Conservation (phyloP, 1,284 basidiomycete species). For the Clitocybe nebularis region DNA sequence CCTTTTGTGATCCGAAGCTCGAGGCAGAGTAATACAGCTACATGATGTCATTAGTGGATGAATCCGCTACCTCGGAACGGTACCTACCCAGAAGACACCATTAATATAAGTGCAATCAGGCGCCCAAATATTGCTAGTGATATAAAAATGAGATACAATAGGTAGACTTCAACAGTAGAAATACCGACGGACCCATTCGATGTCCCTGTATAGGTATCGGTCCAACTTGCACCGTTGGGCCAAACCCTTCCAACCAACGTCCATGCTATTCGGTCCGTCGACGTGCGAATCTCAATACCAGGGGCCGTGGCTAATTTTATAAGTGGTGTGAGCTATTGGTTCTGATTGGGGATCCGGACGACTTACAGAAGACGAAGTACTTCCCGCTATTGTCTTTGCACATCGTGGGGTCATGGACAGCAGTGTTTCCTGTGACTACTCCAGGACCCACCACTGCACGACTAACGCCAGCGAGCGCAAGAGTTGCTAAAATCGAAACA, state of each 20-base stretch:
- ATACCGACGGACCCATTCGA: slow-evolving; percentile 38
- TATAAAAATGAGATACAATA: not conserved
- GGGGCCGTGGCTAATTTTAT: slow-evolving; percentile 36
- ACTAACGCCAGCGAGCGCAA: slow-evolving; percentile 4
- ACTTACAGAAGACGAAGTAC: slow-evolving; percentile 50
- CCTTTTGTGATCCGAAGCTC: slow-evolving; percentile 46
- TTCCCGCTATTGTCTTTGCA: slow-evolving; percentile 48
- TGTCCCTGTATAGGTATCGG: slow-evolving; percentile 45
- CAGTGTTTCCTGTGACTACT: slow-evolving; percentile 40
- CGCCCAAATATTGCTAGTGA: slow-evolving; percentile 41
- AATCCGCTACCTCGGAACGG: not conserved
- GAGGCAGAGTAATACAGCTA: slow-evolving; percentile 39
- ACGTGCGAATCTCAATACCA: slow-evolving; percentile 51
- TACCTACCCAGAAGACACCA: slow-evolving; percentile 40
- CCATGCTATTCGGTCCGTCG: slow-evolving; percentile 48
- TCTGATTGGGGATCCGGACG: not conserved
- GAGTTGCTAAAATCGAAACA: slow-evolving; percentile 4
- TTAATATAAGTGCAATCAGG: slow-evolving; percentile 47
- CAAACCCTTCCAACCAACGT: slow-evolving; percentile 45
- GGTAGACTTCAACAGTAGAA: not conserved
- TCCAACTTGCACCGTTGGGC: slow-evolving; percentile 47
- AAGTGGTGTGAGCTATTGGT: not conserved
- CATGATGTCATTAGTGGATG: not conserved
- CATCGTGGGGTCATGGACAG: slow-evolving; percentile 46
- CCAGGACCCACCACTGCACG: slow-evolving; percentile 30